These are phyloP conservation scores for Marasmius sp. DNA, from an alignment of 1,284 basidiomycete species.

Conservation along the genomic window DNA sequence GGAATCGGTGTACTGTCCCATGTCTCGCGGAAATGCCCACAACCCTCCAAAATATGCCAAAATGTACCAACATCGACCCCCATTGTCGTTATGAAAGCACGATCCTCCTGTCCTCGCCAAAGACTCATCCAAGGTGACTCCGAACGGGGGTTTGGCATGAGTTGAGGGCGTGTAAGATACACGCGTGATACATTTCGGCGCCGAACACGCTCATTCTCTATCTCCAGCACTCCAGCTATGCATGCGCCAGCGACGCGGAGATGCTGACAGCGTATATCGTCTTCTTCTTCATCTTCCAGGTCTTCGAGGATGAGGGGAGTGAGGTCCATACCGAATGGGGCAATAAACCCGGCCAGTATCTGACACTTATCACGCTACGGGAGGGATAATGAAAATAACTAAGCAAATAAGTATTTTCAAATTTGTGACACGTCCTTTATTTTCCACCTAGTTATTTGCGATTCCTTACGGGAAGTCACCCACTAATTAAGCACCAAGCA, in stretches of 20 bases:
- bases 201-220: neutral
- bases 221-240: neutral
- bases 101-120: constrained; percentile 23
- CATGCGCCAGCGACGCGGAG: neutral
- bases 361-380: neutral
- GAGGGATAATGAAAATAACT: neutral
- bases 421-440: neutral
- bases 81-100: constrained; percentile 39
- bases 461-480: constrained; percentile 2
- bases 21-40: constrained; percentile 23
- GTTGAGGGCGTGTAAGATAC: constrained; percentile 9
- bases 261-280: neutral
- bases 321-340: neutral
- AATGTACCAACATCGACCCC: constrained; percentile 34
- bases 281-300: neutral
- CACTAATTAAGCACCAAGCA: too few species aligned
- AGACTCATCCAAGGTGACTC: constrained; percentile 32
- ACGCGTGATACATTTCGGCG: neutral
- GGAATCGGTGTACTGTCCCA: constrained; percentile 39
- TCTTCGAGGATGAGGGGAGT: neutral
- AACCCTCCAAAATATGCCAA: constrained; percentile 23
- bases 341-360: neutral
- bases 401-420: neutral
- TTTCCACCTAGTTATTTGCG: neutral
- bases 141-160: constrained; percentile 22